Evolutionary conservation across 768 basidiomycete genomes (phyloP).

Genomic region (Tremella mesenterica): DNA sequence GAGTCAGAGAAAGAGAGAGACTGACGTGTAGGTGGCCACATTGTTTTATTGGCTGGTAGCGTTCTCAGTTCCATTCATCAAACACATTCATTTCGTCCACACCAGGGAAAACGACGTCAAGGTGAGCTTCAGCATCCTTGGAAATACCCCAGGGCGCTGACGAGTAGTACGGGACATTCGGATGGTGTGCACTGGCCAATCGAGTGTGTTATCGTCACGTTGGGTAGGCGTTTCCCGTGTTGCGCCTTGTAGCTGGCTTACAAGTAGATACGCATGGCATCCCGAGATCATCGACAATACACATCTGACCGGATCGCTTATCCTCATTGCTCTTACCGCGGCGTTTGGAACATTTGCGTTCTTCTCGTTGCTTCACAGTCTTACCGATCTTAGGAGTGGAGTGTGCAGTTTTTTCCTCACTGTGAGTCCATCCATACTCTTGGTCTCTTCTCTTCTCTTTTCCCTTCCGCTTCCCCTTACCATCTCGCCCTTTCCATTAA

Average conservation of each 20-base stretch:
- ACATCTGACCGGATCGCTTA: slow-evolving; percentile 27
- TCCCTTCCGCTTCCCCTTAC: background rate
- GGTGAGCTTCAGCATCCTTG: slow-evolving; percentile 6
- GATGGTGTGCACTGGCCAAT: slow-evolving; percentile 17
- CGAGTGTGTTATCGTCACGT: slow-evolving; percentile 13
- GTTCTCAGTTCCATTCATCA: slow-evolving; percentile 36
- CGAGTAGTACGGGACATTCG: slow-evolving; percentile 33
- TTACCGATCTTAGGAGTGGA: slow-evolving; percentile 16
- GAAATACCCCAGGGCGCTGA: background rate
- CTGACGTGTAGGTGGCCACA: slow-evolving; percentile 30
- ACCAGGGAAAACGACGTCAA: slow-evolving; percentile 16
- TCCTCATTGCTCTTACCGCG: slow-evolving; percentile 37
- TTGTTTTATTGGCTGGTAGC: slow-evolving; percentile 41
- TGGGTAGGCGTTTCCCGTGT: slow-evolving; percentile 20
- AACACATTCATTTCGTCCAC: slow-evolving; percentile 31
- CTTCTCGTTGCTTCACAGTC: slow-evolving; percentile 17
- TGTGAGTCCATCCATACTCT: slow-evolving; percentile 15
- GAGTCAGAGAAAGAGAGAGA: too few species aligned
- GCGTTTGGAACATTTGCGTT: slow-evolving; percentile 31
- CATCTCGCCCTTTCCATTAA: background rate
- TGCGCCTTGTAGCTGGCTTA: background rate
- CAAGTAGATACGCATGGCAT: slow-evolving; percentile 21
- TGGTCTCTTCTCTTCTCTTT: background rate
- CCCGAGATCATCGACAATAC: slow-evolving; percentile 20
- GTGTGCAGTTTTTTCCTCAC: slow-evolving; percentile 20